A percentile compares a stretch with the other conserved stretches of the same genome.
Conservation (phyloP, 768 basidiomycete species). For the Amanita molliuscula region DNA sequence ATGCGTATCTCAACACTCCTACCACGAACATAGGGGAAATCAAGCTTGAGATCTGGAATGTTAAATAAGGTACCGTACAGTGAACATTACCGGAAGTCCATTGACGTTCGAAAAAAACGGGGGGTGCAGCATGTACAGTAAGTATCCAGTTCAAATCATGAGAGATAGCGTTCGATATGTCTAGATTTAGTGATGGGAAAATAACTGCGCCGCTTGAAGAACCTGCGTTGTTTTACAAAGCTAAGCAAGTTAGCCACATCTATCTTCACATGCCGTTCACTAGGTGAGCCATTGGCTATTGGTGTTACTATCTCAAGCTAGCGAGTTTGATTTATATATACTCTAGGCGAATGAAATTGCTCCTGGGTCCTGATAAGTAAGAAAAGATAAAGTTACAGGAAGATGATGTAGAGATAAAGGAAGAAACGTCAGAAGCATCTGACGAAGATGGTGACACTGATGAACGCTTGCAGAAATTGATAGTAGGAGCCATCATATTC, state of each 20-base stretch:
- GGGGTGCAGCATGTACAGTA: conserved; percentile 15
- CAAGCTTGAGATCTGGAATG: background rate
- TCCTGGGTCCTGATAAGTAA: background rate
- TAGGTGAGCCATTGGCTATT: conserved; percentile 10
- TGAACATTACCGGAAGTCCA: conserved; percentile 7
- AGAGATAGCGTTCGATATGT: background rate
- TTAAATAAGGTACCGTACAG: background rate
- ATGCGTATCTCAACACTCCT: conserved; percentile 8
- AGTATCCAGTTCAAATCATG: background rate
- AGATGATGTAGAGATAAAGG: background rate
- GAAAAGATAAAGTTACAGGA: background rate
- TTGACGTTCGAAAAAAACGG: conserved; percentile 17
- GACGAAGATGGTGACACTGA: background rate
- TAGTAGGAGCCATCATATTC: background rate
- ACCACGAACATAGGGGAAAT: conserved; percentile 12
- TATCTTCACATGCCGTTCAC: conserved; percentile 16
- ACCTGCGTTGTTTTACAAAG: background rate
- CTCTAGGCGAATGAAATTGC: conserved; percentile 13
- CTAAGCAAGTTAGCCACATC: conserved; percentile 10
- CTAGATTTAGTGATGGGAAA: background rate
- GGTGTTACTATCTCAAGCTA: background rate
- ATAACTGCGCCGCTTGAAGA: background rate
- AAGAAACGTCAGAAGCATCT: background rate
- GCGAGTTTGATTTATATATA: conserved; percentile 4
- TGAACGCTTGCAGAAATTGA: background rate